Base-by-base conservation (phyloP, 2,329 filamentous ascomycete species). In the Xylaria sp. region DNA sequence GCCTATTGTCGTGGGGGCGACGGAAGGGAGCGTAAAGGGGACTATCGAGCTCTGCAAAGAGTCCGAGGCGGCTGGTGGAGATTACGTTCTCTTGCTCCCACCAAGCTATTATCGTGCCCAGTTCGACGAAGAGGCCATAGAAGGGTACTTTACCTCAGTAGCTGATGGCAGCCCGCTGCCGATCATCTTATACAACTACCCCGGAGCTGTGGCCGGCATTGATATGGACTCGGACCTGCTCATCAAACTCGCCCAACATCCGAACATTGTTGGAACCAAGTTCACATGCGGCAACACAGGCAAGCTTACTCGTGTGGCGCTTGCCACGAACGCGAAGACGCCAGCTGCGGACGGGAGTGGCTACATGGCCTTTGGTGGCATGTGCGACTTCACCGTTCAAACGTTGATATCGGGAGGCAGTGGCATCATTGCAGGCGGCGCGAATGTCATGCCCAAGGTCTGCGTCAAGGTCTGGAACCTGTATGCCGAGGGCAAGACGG, bases 211-310 rank as follows among this genome's bases (percentile, higher is more conserved):
- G 5, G 83, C 90, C 5, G 91, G 91, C 46, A 89, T 95, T 67
- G 91, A 96, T 72, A 88, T 96, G 84, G 90, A 94, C 78, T 92
- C 89, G 54, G 91, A 96, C 70, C 81, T 93, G 55, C 83, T 96
- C 66, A 91, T 94, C 76, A 83, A 82, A 69, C 83, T 96, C 37
- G 89, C 88, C 41, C 76, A 86, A 69, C 91, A 95, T 74, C 85
- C 86, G 61, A 95, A 95, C 74, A 91, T 96, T 66, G 77, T 92
- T 59, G 91, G 91, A 59, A 92, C 90, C 50, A 96, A 96, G 73
- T 95, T 96, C 79, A 96, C 91, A 39, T 95, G 91, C 71, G 91
- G 90, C 61, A 94, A 91, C 78, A 94, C 90, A 1, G 91, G 91
- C 60, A 96, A 95, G 76, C 81, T 95, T 61, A 93, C 91, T 11